Conservation (phyloP, 2,329 filamentous ascomycete species). For the Ilyonectria robusta region DNA sequence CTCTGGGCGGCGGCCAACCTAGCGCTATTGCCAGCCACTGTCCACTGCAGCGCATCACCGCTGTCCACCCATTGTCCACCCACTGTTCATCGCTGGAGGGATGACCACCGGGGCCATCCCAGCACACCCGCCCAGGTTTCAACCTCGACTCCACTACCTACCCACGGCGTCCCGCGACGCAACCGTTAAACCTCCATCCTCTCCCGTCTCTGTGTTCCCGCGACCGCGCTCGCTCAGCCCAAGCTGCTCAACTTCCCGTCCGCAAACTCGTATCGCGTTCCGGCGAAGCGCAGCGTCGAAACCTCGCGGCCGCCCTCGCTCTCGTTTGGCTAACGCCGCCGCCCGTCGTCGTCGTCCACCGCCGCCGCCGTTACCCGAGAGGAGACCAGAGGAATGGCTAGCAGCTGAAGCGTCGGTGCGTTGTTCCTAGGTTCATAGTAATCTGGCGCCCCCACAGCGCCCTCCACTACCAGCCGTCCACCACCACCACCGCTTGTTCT, state of each 20-base stretch:
- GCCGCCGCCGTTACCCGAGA: constrained; percentile 25
- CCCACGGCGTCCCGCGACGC: constrained; percentile 22
- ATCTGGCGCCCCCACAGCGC: constrained; percentile 44
- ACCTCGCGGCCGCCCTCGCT: background rate
- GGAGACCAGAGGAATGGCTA: constrained; percentile 38
- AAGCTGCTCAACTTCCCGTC: constrained; percentile 3
- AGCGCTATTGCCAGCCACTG: too few species aligned
- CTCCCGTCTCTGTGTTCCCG: constrained; percentile 7
- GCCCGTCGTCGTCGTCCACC: constrained; percentile 6
- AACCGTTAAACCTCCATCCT: constrained; percentile 23
- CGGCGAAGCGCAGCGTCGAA: constrained; percentile 17
- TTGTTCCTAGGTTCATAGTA: constrained; percentile 23
- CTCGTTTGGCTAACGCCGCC: constrained; percentile 11
- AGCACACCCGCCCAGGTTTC: constrained; percentile 16
- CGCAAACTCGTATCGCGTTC: constrained; percentile 9
- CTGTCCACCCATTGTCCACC: background rate
- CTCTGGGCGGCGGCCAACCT: too few species aligned
- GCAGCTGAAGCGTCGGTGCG: constrained; percentile 21
- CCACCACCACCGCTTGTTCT: constrained; percentile 46
- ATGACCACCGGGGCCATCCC: constrained; percentile 2
- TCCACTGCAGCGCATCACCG: too few species aligned
- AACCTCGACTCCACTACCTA: constrained; percentile 28
- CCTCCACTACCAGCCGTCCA: constrained; percentile 41
- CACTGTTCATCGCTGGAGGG: background rate
- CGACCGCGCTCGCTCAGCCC: constrained; percentile 21